These are phyloP conservation scores for Rhodotorula taiwanensis DNA, from an alignment of 768 basidiomycete species.

Conservation along the genomic window DNA sequence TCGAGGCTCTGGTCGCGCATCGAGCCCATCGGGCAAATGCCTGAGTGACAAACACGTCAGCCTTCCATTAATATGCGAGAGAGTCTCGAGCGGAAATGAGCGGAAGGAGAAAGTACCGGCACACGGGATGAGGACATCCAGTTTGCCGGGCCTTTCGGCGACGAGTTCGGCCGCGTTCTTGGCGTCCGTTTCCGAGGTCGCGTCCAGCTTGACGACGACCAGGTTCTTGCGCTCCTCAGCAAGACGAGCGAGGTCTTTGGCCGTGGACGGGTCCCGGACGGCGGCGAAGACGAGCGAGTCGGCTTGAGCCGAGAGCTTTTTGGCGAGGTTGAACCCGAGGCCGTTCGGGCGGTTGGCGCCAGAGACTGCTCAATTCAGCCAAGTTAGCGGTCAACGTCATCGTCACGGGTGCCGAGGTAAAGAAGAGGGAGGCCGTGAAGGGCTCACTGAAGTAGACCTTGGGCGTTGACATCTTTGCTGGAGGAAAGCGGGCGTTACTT, in stretches of 20 bases:
- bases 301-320: background rate
- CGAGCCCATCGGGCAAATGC: no score
- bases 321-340: conserved; percentile 27
- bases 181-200: conserved; percentile 25
- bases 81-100: background rate
- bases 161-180: conserved; percentile 24
- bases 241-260: conserved; percentile 12
- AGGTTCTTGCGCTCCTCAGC: conserved; percentile 13
- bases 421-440: background rate
- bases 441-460: background rate
- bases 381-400: background rate
- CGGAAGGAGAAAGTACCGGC: conserved; percentile 28
- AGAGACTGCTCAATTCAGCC: conserved; percentile 5
- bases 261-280: conserved; percentile 21
- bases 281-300: conserved; percentile 33
- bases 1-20: no score
- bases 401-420: no score
- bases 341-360: conserved; percentile 30
- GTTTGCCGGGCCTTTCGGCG: conserved; percentile 23
- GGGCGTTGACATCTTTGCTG: background rate
- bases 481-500: no score
- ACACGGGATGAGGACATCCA: conserved; percentile 39
- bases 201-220: conserved; percentile 28
- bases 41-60: background rate
- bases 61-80: no score